Evolutionary conservation across 1,284 basidiomycete species (phyloP), one percentile per base, ranked within the genome.

Genomic region (Afroboletus lepidellus): DNA sequence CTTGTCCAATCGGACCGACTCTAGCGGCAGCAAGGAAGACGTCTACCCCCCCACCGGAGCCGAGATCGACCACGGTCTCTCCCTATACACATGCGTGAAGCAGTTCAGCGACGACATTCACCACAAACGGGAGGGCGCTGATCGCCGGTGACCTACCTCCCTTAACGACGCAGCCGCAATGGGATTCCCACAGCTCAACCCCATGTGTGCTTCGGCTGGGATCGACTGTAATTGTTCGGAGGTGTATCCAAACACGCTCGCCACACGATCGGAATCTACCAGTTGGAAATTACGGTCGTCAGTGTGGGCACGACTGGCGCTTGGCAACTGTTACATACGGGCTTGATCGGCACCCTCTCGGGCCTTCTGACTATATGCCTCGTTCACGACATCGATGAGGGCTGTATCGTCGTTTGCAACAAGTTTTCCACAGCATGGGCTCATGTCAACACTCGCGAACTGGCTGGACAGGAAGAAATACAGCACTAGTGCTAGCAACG

Each of bases 41-140:
- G 57, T 83, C 78, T 23, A 79, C 70, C 0, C 80, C 81, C 3
- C 74, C 79, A 3, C 81, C 80, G 1, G 74, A 79, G 15, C 80
- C 81, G 13, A 83, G 70, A 61, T 83, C 78, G 4, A 84, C 62
- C 5, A 81, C 74, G 1, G 61, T 69, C 64, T 83, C 80, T 36
- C 80, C 81, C 76, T 81, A 54, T 15, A 33, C 8, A 5, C 7
- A 39, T 6, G 5, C 7, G 39, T 39, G 2, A 23, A 25, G 20
- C 21, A 34, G 30, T 9, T 45, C 29, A 47, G 47, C 23, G 29
- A 46, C 7, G 32, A 32, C 18, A 25, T 25, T 18, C 8, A 5
- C 30, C 18, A 20, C 23, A 11, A 11, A 25, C 8, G n/a, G 41
- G 25, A n/a, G 36, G n/a, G 11, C 23, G 24, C 18, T 8, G 7